Evolutionary conservation across 202 grass and related monocot genomes (phyloP), one percentile per base, ranked within the genome.

Genomic region (Eragrostis tef): DNA sequence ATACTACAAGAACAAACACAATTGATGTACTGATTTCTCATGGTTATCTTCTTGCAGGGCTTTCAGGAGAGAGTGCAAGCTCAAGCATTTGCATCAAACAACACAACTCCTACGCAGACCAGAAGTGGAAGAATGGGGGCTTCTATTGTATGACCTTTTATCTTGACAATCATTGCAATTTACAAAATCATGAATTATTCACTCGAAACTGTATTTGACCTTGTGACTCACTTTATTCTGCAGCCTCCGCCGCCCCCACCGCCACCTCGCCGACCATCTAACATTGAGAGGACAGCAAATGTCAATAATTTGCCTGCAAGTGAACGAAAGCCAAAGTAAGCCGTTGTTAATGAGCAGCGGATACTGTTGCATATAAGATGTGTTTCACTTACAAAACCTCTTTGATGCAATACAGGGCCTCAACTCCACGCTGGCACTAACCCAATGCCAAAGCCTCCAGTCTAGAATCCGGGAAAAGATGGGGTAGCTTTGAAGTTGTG

Each of bases 271-370:
- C 51, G 60, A 20, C 34, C 52, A 58, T 84, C 73, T 41, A 65
- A 24, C 75, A 29, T 56, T 11, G 79, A 48, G 36, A 93, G 64
- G 75, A 94, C 81, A 71, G 34, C 51, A 64, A 75, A 76, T 17
- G 42, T 62, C 19, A 88, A 68, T 65, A 88, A 64, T 51, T 75
- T 45, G 15, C 84, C 90, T 66, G 85, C 72, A 66, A 63, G 75
- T 78, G 75, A 73, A 67, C 88, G 90, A 81, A 91, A 91, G 71
- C 80, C 83, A 25, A 98, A 90, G 95, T 98, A 89, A 67, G 66
- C 15, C 71, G 78, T 54, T 53, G 26, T 64, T 67, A 58, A 53
- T n/a, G 11, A 65, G 7, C 46, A 64, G 16, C 9, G 1, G 69
- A 21, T 20, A 3, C 11, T 39, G 24, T 34, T n/a, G 15, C 7